Base-by-base conservation (phyloP, 768 basidiomycete species). In the Amanita rimosa region DNA sequence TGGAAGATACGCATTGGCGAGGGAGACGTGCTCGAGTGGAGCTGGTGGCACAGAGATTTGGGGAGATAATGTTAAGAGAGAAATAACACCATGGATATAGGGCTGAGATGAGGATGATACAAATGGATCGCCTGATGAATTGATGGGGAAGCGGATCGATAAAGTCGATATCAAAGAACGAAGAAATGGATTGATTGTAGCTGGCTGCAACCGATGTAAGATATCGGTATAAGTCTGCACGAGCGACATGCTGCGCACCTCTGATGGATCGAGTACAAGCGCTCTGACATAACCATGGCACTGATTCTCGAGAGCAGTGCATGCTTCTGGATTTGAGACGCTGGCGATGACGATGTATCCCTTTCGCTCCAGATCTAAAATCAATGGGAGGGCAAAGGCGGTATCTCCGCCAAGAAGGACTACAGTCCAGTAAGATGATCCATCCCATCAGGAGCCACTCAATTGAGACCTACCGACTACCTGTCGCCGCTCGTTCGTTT, bases 321-420 rank as follows among this genome's bases (percentile, higher is more conserved):
- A 79, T n/a, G 77, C 77, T 47, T 82, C 81, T 0, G 81, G 75
- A 4, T 75, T 78, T 0, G 79, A 67, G 14, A 91, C 90, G 52
- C 85, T 92, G 3, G 81, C 71, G 53, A 94, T 79, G 33, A 94
- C 83, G 56, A 92, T 84, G 57, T 84, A 93, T 0, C 87, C 90
- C 52, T 80, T 76, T 57, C 70, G 73, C 65, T 91, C 87, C 39
- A 94, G 69, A 46, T 83, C 82, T 40, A 75, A 57, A 46, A 92
- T 80, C 36, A 93, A 63, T 6, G 85, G 78, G n/a, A 80, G 68
- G 6, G 78, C 88, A 44, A 81, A 67, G 0, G 83, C 76, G 16
- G 74, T 73, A 58, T 93, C 91, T 7, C 83, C 91, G 22, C 92
- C 91, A 35, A 92, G 73, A 22, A 92, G 74, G 33, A 92, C 87